Evolutionary conservation across 306 rosid genomes (phyloP).

Genomic region (Cucumis sativus): DNA sequence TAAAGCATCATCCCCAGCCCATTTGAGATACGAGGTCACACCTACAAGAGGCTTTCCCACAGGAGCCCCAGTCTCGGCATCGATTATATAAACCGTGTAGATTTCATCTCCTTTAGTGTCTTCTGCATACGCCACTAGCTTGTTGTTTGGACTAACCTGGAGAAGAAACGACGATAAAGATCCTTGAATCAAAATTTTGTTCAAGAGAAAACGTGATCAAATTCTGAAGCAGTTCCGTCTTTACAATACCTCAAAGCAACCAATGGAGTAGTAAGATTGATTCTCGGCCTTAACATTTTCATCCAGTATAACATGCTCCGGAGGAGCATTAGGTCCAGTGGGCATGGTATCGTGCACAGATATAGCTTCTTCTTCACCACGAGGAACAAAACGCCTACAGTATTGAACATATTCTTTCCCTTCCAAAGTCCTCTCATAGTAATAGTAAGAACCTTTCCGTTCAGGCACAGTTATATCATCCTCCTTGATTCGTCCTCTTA

Average conservation of each 20-base stretch:
- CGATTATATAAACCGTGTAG: constrained; percentile 64
- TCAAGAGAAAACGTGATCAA: background rate
- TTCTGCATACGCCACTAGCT: constrained; percentile 78
- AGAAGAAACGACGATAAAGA: constrained; percentile 1
- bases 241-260: constrained; percentile 33
- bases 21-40: constrained; percentile 43
- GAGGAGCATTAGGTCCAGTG: constrained; percentile 50
- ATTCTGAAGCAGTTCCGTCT: background rate
- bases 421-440: constrained; percentile 48
- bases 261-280: constrained; percentile 44
- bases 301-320: constrained; percentile 71
- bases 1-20: constrained; percentile 63
- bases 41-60: constrained; percentile 48
- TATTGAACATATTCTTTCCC: constrained; percentile 74
- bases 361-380: constrained; percentile 19
- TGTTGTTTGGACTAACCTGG: constrained; percentile 72
- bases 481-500: constrained; percentile 73
- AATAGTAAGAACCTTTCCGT: constrained; percentile 58
- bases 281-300: constrained; percentile 66
- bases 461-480: constrained; percentile 62
- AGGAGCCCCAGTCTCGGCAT: constrained; percentile 49
- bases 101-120: constrained; percentile 92
- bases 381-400: constrained; percentile 52
- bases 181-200: background rate
- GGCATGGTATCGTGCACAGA: constrained; percentile 63